These are phyloP conservation scores for Sclerotinia minor DNA, from an alignment of 2,329 filamentous ascomycete species.

Conservation along the genomic window DNA sequence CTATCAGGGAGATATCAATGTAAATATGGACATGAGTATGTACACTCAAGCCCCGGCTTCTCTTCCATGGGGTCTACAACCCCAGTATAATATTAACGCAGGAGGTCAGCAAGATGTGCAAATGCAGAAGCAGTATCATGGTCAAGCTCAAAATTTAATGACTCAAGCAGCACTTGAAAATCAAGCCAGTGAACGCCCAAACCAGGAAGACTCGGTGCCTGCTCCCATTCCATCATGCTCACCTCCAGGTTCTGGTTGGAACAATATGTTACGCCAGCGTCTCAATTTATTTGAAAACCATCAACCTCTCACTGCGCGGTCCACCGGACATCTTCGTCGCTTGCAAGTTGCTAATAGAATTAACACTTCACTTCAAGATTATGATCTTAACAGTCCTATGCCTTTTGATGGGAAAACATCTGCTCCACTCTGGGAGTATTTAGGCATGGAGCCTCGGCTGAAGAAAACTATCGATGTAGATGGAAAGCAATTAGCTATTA, in stretches of 20 bases:
- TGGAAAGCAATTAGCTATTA: background rate
- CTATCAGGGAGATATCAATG: background rate
- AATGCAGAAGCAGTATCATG: background rate
- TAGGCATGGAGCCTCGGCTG: background rate
- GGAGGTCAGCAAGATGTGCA: background rate
- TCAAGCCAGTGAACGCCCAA: background rate
- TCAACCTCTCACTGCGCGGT: background rate
- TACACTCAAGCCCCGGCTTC: background rate
- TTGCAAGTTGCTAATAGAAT: background rate
- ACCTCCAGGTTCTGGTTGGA: background rate
- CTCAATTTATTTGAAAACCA: background rate
- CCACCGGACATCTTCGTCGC: background rate
- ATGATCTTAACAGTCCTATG: constrained; percentile 3
- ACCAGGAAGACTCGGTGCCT: background rate
- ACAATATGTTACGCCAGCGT: background rate
- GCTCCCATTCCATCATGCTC: background rate
- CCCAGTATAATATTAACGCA: background rate
- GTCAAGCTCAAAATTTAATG: background rate
- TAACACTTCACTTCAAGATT: background rate
- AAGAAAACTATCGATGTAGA: background rate
- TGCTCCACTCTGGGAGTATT: background rate
- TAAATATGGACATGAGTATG: background rate
- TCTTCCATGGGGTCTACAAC: background rate
- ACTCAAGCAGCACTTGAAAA: background rate
- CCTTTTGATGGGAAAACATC: background rate